phyloP scores from a whole-genome alignment of 2,329 filamentous ascomycete species.

The Aspergillus sp. region DNA sequence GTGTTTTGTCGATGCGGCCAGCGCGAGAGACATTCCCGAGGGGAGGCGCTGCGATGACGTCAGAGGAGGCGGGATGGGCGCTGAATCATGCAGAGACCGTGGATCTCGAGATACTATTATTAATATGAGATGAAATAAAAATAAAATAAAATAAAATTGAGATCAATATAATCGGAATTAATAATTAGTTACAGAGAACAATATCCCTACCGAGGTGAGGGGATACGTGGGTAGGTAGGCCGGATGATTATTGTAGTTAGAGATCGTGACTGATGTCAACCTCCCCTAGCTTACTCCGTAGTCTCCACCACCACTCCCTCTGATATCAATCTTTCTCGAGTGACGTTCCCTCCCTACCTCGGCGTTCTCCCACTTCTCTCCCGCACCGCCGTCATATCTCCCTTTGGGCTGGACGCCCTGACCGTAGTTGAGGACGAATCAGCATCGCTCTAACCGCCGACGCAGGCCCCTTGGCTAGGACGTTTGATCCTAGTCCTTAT shows the following conservation, averaged over 20 bases:
- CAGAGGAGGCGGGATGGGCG: too few relatives aligned
- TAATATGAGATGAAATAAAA: too few relatives aligned
- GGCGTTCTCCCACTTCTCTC: slow-evolving; percentile 1
- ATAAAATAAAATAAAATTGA: too few relatives aligned
- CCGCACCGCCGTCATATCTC: slow-evolving; percentile 5
- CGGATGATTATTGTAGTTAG: not conserved
- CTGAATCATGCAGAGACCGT: too few relatives aligned
- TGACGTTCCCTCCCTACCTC: not conserved
- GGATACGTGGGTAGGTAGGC: not conserved
- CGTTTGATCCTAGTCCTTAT: not conserved
- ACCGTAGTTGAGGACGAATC: slow-evolving; percentile 11
- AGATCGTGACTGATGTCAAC: not conserved
- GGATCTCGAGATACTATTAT: too few relatives aligned
- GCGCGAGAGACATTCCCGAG: too few relatives aligned
- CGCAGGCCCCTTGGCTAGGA: not conserved
- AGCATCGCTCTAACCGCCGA: slow-evolving; percentile 1
- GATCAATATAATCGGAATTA: too few relatives aligned
- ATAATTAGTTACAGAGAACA: too few relatives aligned
- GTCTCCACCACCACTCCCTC: not conserved
- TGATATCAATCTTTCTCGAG: slow-evolving; percentile 6
- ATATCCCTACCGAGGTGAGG: too few relatives aligned
- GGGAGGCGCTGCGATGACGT: too few relatives aligned
- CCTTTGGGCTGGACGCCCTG: slow-evolving; percentile 7
- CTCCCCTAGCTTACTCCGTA: too few relatives aligned
- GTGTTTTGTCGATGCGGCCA: too few relatives aligned